Evolutionary conservation across 495 filamentous ascomycete species (phyloP), one percentile per base, ranked within the genome.

Genomic region (Entonaema liquescens): DNA sequence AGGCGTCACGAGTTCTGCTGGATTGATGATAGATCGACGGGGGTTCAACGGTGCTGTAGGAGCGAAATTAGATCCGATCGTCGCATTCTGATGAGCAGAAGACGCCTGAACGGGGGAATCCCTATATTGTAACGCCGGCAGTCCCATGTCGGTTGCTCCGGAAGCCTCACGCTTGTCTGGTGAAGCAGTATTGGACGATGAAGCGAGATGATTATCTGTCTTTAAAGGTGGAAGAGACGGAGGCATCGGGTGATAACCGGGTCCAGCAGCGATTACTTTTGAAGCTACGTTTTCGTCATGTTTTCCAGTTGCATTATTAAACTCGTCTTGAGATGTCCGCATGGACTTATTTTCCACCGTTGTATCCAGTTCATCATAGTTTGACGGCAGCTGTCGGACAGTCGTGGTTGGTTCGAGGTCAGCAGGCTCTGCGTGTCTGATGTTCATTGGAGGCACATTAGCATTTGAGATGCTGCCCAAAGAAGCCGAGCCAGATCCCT

Each of bases 31-130:
- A 17, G 71, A 67, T 21, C 79, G 72, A 21, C 68, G 72, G 12
- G 83, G 80, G 54, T 89, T 86, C 11, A 87, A 69, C 5, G 86
- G 87, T 19, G 81, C 84, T 5, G 81, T 80, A 1, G 85, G 83
- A 13, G 81, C 73, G 31, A 85, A 79, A 1, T 76, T 74, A 21
- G 75, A 47, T 11, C 53, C 19, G 2, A 70, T 56, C 5, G 65
- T 63, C 17, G 69, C 68, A 7, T 72, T 69, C 9, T 78, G 67
- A 0, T 61, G 72, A 26, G 58, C 57, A 26, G 50, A 70, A 23
- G 55, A 63, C 47, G 42, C 29, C n/a, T 60, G 68, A 6, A 31
- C 42, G 1, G 54, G 49, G 7, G 59, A 75, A 36, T 49, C 59
- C 25, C 40, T 56, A 0, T 59, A 70, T 3, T 15, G 31, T 13